phyloP scores from a whole-genome alignment of 495 filamentous ascomycete genomes.

The Talaromyces nanjingensis region DNA sequence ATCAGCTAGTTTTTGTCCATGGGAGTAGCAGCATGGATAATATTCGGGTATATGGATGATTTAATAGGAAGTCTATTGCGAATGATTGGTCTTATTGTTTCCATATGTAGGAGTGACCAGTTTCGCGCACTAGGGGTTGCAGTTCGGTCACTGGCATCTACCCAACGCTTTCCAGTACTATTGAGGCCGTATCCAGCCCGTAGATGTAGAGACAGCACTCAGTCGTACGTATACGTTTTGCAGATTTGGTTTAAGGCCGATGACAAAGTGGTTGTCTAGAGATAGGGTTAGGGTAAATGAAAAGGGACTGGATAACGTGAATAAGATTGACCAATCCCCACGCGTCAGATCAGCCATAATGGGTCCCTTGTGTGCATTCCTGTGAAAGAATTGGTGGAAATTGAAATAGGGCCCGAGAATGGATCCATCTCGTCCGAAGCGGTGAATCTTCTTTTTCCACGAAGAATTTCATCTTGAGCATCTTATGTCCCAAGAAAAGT shows the following conservation, averaged over 20 bases:
- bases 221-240: neutral
- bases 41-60: too few relatives aligned
- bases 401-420: neutral
- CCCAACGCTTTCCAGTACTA: neutral
- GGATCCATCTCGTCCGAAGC: neutral
- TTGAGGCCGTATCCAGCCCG: neutral
- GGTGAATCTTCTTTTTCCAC: neutral
- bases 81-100: too few relatives aligned
- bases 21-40: too few relatives aligned
- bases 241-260: neutral
- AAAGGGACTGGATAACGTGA: neutral
- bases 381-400: neutral
- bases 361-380: neutral
- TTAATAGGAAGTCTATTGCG: too few relatives aligned
- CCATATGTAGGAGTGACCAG: neutral
- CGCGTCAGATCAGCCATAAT: neutral
- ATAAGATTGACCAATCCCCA: neutral
- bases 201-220: neutral
- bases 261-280: neutral
- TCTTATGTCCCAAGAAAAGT: too few relatives aligned
- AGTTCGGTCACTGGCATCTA: neutral
- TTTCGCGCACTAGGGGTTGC: neutral
- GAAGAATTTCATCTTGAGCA: neutral
- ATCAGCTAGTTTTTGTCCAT: too few relatives aligned
- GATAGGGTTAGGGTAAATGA: neutral